These are phyloP conservation scores for Exophiala spinifera DNA, from an alignment of 2,329 filamentous ascomycete species.

Conservation along the genomic window DNA sequence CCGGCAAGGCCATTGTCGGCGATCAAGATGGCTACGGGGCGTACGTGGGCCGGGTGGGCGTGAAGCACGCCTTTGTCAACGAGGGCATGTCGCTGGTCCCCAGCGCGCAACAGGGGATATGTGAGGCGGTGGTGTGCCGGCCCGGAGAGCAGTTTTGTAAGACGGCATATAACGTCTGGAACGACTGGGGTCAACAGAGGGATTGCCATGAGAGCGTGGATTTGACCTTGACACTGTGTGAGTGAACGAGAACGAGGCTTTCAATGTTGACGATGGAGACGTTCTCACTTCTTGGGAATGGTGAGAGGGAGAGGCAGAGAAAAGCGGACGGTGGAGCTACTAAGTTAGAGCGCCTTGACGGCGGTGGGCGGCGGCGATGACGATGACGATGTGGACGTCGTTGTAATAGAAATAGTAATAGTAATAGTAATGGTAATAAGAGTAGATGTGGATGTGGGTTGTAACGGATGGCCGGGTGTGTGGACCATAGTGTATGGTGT, in stretches of 20 bases:
- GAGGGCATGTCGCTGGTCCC: slow-evolving; percentile 13
- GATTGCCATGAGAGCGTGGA: slow-evolving; percentile 10
- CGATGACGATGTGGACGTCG: too few relatives aligned
- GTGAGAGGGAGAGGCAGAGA: too few relatives aligned
- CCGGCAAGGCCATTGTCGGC: slow-evolving; percentile 5
- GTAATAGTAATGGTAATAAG: too few relatives aligned
- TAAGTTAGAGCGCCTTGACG: too few relatives aligned
- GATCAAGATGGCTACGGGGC: slow-evolving; percentile 11
- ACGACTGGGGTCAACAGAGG: slow-evolving; percentile 16
- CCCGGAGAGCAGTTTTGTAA: slow-evolving; percentile 14
- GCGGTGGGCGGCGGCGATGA: too few relatives aligned
- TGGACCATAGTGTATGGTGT: too few relatives aligned
- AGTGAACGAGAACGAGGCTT: slow-evolving; percentile 4
- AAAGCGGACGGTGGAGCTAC: too few relatives aligned
- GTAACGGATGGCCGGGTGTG: too few relatives aligned
- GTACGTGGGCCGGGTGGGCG: slow-evolving; percentile 7
- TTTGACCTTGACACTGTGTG: slow-evolving; percentile 16
- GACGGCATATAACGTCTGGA: slow-evolving; percentile 13
- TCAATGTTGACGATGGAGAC: too few relatives aligned
- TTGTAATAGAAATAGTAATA: too few relatives aligned
- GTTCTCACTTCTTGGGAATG: too few relatives aligned
- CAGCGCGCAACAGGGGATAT: slow-evolving; percentile 6
- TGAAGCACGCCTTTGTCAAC: slow-evolving; percentile 11
- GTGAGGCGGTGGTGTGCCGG: slow-evolving; percentile 3
- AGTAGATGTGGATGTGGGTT: too few relatives aligned